phyloP scores from a whole-genome alignment of 1,284 basidiomycete species.

The Ceratobasidium sp. region DNA sequence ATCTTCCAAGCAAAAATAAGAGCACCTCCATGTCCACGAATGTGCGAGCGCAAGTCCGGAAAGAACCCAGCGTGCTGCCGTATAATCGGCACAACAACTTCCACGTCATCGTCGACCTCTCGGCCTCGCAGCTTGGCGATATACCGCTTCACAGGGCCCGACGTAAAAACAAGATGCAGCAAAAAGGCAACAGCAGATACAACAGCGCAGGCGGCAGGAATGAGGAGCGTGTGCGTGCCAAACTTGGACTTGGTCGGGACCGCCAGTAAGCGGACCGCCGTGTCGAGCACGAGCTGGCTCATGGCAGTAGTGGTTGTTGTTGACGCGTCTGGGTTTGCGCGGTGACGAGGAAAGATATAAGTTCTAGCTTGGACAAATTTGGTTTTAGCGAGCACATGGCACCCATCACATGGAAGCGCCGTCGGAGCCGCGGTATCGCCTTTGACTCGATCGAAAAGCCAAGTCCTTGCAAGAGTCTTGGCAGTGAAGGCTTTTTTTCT shows the following conservation, averaged over 20 bases:
- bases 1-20: constrained; percentile 42
- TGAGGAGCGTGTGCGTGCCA: constrained; percentile 17
- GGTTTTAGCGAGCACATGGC: constrained; percentile 30
- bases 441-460: constrained; percentile 14
- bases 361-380: constrained; percentile 2
- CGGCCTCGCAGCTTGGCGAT: constrained; percentile 16
- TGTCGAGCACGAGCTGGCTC: constrained; percentile 40
- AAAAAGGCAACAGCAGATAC: constrained; percentile 18
- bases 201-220: constrained; percentile 19
- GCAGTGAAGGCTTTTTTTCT: not conserved
- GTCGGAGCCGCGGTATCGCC: not conserved
- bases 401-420: constrained; percentile 29
- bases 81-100: not conserved
- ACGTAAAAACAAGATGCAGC: constrained; percentile 20
- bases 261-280: constrained; percentile 20
- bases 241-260: constrained; percentile 36
- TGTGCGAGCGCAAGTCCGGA: constrained; percentile 24
- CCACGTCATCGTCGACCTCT: not conserved
- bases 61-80: constrained; percentile 41
- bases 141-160: constrained; percentile 16
- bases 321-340: not conserved
- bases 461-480: not conserved
- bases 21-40: constrained; percentile 38
- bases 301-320: not conserved
- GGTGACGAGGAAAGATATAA: not conserved